phyloP scores from a whole-genome alignment of 2,329 filamentous ascomycete species.

The Phaeosphaeria sp. region DNA sequence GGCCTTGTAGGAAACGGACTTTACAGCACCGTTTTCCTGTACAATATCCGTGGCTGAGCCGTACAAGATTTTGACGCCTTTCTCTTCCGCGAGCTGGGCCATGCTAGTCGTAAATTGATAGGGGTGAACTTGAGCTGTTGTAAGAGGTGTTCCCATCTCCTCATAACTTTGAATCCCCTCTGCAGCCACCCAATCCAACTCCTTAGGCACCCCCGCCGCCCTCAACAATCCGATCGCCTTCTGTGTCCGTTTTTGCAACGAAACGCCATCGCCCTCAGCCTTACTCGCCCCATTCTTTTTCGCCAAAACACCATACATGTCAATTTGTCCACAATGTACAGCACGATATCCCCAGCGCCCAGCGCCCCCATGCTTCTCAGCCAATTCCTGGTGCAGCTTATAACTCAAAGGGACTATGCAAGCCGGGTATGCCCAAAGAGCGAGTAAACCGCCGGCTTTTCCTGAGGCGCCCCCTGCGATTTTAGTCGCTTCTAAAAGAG shows the following conservation, averaged over 20 bases:
- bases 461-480: constrained; percentile 93
- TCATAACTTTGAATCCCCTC: constrained; percentile 73
- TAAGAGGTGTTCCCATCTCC: constrained; percentile 79
- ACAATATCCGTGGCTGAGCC: constrained; percentile 74
- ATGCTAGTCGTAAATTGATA: constrained; percentile 88
- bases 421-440: constrained; percentile 87
- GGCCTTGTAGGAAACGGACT: constrained; percentile 68
- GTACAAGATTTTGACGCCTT: constrained; percentile 64
- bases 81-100: constrained; percentile 73
- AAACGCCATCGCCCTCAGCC: constrained; percentile 52
- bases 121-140: constrained; percentile 94
- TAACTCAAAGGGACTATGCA: constrained; percentile 87
- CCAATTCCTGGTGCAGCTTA: constrained; percentile 79
- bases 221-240: constrained; percentile 59
- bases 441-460: constrained; percentile 90
- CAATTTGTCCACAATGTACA: constrained; percentile 74
- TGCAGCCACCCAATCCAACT: constrained; percentile 83
- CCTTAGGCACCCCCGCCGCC: constrained; percentile 70
- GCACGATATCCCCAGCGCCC: constrained; percentile 86
- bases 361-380: constrained; percentile 80
- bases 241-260: constrained; percentile 61
- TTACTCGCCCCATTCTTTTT: constrained; percentile 36
- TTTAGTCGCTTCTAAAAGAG: constrained; percentile 81
- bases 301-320: constrained; percentile 54
- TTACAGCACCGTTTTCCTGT: constrained; percentile 61